Percentiles rank a stretch among this genome's conserved stretches.
These are phyloP conservation scores for Seminavis robusta DNA, from an alignment of 108 stramenopile genomes.

Conservation along the genomic window DNA sequence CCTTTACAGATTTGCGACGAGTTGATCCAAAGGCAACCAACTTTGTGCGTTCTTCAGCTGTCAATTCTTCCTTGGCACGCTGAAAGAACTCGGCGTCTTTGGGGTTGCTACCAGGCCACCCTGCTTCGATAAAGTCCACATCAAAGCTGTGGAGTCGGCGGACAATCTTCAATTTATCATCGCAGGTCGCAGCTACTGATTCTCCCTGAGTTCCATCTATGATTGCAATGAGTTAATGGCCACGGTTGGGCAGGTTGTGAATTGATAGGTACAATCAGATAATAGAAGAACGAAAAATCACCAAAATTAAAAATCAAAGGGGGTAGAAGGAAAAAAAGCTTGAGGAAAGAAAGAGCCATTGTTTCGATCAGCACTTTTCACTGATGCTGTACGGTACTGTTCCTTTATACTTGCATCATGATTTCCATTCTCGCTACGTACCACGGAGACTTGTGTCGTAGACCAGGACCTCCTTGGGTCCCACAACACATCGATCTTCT, in stretches of 20 bases:
- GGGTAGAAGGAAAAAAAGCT: too few species aligned
- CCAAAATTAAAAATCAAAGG: neutral
- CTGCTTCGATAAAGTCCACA: constrained; percentile 90
- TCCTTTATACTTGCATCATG: too few species aligned
- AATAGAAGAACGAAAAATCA: neutral
- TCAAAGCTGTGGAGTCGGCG: constrained; percentile 62
- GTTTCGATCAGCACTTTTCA: too few species aligned
- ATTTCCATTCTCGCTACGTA: too few species aligned
- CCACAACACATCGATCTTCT: constrained; percentile 38
- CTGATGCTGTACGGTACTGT: too few species aligned
- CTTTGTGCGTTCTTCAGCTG: constrained; percentile 41
- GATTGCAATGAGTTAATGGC: too few species aligned
- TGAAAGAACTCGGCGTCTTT: constrained; percentile 92
- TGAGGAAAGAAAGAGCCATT: too few species aligned
- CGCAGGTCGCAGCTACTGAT: constrained; percentile 82
- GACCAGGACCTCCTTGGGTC: constrained; percentile 57
- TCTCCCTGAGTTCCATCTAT: constrained; percentile 93
- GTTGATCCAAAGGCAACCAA: constrained; percentile 91
- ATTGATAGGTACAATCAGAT: neutral
- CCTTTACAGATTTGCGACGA: constrained; percentile 65
- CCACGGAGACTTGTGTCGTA: constrained; percentile 85
- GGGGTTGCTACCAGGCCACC: constrained; percentile 92
- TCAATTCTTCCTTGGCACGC: constrained; percentile 60
- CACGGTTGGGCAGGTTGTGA: constrained; percentile 19
- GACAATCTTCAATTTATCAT: constrained; percentile 90